phyloP scores from a whole-genome alignment of 306 rosid genomes.

The Alnus glutinosa region DNA sequence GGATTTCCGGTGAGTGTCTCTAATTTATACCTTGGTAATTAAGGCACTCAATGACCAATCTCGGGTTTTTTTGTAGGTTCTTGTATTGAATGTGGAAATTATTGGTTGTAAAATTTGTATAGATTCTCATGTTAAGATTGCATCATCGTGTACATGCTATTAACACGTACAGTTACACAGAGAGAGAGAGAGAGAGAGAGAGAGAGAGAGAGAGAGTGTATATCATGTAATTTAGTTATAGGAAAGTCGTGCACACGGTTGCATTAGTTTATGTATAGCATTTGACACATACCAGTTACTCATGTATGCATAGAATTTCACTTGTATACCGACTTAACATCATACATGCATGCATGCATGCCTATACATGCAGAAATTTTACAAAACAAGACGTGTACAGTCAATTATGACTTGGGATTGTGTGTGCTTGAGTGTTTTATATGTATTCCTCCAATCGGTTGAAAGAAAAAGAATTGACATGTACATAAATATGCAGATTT shows the following conservation, averaged over 20 bases:
- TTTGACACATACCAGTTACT: too few species aligned
- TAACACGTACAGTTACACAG: neutral
- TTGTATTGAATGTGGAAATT: neutral
- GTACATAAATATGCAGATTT: too few species aligned
- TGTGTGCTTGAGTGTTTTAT: neutral
- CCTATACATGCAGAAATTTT: neutral
- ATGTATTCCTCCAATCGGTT: neutral
- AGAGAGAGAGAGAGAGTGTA: too few species aligned
- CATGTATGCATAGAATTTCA: too few species aligned
- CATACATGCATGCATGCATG: neutral
- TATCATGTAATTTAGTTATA: too few species aligned
- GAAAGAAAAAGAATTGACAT: too few species aligned
- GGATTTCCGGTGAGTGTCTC: constrained; percentile 10
- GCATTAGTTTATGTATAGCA: neutral
- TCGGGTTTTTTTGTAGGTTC: neutral
- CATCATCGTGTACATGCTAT: neutral
- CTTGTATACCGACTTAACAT: neutral
- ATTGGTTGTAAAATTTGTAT: neutral
- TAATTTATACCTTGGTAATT: constrained; percentile 2
- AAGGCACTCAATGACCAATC: neutral
- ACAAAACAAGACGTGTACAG: neutral
- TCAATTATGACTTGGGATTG: neutral
- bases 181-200: too few species aligned
- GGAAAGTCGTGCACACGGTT: too few species aligned
- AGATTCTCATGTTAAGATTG: neutral